Evolutionary conservation across 2,329 filamentous ascomycete genomes (phyloP), one percentile per base, ranked within the genome.

Genomic region (Cladosporium colombiae): DNA sequence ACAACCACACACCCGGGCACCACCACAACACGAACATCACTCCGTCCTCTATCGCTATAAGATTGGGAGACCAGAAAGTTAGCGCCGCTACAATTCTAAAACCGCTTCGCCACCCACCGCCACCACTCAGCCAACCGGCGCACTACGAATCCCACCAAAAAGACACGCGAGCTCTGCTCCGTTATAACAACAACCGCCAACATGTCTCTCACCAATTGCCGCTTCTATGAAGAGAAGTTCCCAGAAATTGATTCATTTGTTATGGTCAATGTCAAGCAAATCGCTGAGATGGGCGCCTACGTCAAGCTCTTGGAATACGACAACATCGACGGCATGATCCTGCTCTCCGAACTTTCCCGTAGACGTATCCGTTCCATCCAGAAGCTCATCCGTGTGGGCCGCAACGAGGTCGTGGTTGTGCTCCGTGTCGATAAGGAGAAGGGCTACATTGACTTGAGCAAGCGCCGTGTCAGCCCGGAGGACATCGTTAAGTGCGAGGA

Each of bases 261-360:
- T 79, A 99, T 99, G 95, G 95, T 99, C 80, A 99, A 98, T 82
- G 95, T 98, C 76, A 96, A 97, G 88, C 93, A 97, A 91, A 99
- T 99, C 78, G 95, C 95, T 80, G 96, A 99, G 82, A 99, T 99
- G 96, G 95, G 95, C 80, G 95, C 96, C 75, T 99, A 99, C 80
- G 96, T 99, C 77, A 99, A 99, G 84, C 89, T 99, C 65, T 90
- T 99, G 74, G 95, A 99, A 84, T 99, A 99, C 83, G 95, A 99
- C 82, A 97, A 98, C 83, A 99, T 99, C 76, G 96, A 99, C 79
- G 95, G 95, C 88, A 99, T 99, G 96, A 99, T 99, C 76, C 85
- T 99, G 72, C 92, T 99, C 71, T 97, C 92, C 75, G 95, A 99
- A 82, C 88, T 99, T 70, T 99, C 96, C 67, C 89, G 95, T 85